These are phyloP conservation scores for Chondrostereum purpureum DNA, from an alignment of 1,284 basidiomycete genomes.

Conservation along the genomic window DNA sequence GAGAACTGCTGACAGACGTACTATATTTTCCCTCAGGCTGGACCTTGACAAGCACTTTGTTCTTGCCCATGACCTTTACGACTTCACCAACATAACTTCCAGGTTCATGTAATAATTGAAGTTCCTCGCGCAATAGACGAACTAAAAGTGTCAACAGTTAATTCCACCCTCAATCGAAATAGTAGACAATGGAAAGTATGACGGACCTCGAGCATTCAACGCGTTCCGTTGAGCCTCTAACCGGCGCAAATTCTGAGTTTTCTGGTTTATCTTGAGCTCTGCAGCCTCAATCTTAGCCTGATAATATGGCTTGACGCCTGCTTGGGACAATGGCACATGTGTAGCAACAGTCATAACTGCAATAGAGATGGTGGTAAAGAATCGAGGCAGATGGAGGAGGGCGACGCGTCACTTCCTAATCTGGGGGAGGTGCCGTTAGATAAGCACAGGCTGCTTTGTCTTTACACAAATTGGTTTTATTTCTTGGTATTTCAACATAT, in stretches of 20 bases:
- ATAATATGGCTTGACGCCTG: constrained; percentile 84
- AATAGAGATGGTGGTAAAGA: constrained; percentile 2
- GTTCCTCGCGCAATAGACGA: constrained; percentile 84
- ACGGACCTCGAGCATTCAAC: constrained; percentile 85
- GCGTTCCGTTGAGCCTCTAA: constrained; percentile 97
- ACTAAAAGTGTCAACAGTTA: constrained; percentile 38
- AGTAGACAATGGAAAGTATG: background rate
- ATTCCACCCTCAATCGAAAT: constrained; percentile 1
- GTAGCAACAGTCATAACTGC: constrained; percentile 45
- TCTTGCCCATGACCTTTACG: constrained; percentile 99
- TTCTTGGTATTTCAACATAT: too few species aligned
- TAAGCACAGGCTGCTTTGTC: too few species aligned
- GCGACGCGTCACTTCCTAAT: constrained; percentile 13
- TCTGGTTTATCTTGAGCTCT: constrained; percentile 90
- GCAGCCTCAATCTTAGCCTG: constrained; percentile 93
- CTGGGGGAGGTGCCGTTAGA: too few species aligned
- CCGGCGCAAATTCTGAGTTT: constrained; percentile 93
- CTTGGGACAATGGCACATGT: constrained; percentile 42
- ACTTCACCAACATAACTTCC: constrained; percentile 98
- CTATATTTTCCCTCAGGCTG: constrained; percentile 99
- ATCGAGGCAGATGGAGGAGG: constrained; percentile 1
- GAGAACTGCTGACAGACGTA: constrained; percentile 30
- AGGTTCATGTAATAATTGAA: constrained; percentile 93
- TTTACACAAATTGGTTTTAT: too few species aligned
- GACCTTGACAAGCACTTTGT: constrained; percentile 96